These are phyloP conservation scores for Lactarius quietus DNA, from an alignment of 768 basidiomycete species.

Conservation along the genomic window DNA sequence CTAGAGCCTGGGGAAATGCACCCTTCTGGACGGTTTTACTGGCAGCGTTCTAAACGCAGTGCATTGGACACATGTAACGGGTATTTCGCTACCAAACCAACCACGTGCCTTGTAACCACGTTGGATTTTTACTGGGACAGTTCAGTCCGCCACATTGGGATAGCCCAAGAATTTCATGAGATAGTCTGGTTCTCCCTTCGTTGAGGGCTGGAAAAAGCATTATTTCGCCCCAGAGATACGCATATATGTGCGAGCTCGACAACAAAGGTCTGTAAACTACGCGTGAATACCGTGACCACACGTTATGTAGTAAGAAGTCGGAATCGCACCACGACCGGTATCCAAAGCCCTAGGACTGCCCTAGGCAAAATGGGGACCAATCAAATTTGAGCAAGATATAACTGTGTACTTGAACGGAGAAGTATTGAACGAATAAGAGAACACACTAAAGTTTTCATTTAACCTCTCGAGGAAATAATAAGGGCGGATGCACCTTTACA, in stretches of 20 bases:
- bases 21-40: not conserved
- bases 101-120: not conserved
- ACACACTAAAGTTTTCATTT: too few relatives aligned
- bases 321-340: not conserved
- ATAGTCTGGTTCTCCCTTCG: not conserved
- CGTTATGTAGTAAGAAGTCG: not conserved
- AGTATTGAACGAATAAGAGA: too few relatives aligned
- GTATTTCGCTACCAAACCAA: not conserved
- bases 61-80: too few relatives aligned
- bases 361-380: too few relatives aligned
- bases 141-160: too few relatives aligned
- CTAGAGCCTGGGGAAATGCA: constrained; percentile 33
- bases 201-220: too few relatives aligned
- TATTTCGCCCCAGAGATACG: not conserved
- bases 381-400: not conserved
- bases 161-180: not conserved
- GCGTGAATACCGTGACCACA: not conserved
- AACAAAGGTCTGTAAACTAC: not conserved
- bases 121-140: not conserved
- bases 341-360: too few relatives aligned
- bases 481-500: too few relatives aligned
- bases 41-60: too few relatives aligned
- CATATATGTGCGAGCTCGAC: not conserved
- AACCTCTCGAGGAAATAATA: too few relatives aligned
- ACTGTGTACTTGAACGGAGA: not conserved